Percentiles rank a stretch among this genome's conserved stretches.
Conservation (phyloP, 805 yeast species). For the Helenozyma baotianmanensis region DNA sequence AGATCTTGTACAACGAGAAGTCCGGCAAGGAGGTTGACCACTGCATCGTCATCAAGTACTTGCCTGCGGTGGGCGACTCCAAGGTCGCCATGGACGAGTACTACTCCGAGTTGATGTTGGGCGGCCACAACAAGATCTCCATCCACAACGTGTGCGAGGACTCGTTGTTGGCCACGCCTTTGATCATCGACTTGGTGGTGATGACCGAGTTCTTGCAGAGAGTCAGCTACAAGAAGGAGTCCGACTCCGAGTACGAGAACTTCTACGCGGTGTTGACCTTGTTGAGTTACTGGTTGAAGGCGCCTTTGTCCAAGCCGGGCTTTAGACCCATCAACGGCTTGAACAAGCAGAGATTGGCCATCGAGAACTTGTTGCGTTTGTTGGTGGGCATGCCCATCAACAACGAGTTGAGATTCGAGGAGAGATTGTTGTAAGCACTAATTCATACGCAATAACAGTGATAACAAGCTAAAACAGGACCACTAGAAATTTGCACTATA, state of each 20-base stretch:
- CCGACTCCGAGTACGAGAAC: slow-evolving; percentile 48
- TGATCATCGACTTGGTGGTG: slow-evolving; percentile 85
- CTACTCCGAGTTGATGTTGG: slow-evolving; percentile 93
- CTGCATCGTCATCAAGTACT: slow-evolving; percentile 90
- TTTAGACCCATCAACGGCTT: slow-evolving; percentile 87
- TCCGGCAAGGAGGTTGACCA: slow-evolving; percentile 80
- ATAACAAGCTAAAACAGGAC: no score
- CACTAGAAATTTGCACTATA: no score
- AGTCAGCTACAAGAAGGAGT: slow-evolving; percentile 66
- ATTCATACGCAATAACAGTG: no score
- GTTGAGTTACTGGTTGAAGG: slow-evolving; percentile 93
- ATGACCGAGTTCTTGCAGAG: slow-evolving; percentile 88
- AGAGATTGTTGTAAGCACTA: slow-evolving; percentile 54
- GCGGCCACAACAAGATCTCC: slow-evolving; percentile 93
- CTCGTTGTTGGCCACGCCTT: slow-evolving; percentile 89
- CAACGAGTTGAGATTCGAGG: slow-evolving; percentile 92
- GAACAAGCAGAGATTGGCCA: slow-evolving; percentile 89
- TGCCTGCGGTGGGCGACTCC: slow-evolving; percentile 92
- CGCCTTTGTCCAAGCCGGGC: slow-evolving; percentile 90
- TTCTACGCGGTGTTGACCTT: slow-evolving; percentile 84
- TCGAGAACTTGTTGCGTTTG: slow-evolving; percentile 86
- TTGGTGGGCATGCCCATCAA: slow-evolving; percentile 86
- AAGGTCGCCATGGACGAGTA: slow-evolving; percentile 99
- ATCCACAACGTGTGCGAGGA: slow-evolving; percentile 97
- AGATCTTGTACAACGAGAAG: slow-evolving; percentile 76